Base-by-base conservation (phyloP, 2,329 filamentous ascomycete species). In the Cladosporium sp. region DNA sequence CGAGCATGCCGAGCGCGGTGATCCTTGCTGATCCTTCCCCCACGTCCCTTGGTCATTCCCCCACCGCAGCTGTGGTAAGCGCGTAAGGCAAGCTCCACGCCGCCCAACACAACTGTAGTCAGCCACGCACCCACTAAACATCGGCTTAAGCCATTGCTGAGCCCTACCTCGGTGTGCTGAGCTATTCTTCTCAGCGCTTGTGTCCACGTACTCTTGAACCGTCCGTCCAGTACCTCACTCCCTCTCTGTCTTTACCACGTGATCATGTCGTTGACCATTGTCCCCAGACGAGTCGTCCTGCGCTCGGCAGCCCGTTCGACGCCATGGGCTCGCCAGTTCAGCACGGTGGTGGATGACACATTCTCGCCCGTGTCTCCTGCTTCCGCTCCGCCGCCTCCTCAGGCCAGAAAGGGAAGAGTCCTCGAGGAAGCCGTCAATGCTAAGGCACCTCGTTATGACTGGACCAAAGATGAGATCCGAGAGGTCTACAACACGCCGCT, bases 401-500 rank as follows among this genome's bases (percentile, higher is more conserved):
- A 65, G 17, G 62, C 64, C 25, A 60, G 56, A 19, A 51, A 57
- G 22, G 56, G 65, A 37, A 65, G 60, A 58, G 70, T 70, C 49
- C 69, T 79, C 49, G 70, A 73, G 58, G 64, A 70, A 63, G 88
- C 89, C 8, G 78, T 88, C 20, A 77, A 80, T 44, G 85, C 87
- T 20, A 80, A 75, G 1, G 75, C 70, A 5, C 83, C 89, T 12
- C 80, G 90, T 50, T 87, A 86, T 67, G 82, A 86, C 72, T 96
- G 91, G 91, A 90, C 89, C 5, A 84, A 82, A 63, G 85, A 92
- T 62, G 88, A 96, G 75, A 91, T 96, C 61, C 78, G 86, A 9
- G 83, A 88, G 62, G 87, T 96, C 65, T 95, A 94, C 75, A 83
- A 92, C 69, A 87, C 87, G 51, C 89, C 90, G 15, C 77, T 95